Percentiles rank a stretch among this genome's conserved stretches.
Conservation (phyloP, 768 basidiomycete genomes). For the Megacollybia marginata region DNA sequence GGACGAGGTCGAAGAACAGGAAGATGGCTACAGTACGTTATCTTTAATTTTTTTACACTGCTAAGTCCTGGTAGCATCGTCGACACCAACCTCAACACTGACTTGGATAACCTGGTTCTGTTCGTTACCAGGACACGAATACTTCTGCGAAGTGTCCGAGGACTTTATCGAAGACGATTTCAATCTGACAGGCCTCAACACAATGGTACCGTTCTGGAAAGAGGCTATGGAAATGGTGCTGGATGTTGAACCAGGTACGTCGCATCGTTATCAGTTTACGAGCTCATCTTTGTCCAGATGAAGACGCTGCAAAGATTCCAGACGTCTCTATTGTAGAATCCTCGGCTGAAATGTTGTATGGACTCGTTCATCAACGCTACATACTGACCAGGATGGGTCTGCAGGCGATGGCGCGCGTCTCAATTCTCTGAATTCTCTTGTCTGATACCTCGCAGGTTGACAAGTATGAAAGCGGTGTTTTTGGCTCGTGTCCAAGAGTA, state of each 20-base stretch:
- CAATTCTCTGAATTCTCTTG: slow-evolving; percentile 6
- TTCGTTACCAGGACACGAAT: slow-evolving; percentile 91
- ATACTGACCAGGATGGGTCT: slow-evolving; percentile 92
- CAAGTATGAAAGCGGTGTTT: slow-evolving; percentile 88
- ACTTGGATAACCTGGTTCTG: slow-evolving; percentile 98
- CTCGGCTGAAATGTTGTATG: slow-evolving; percentile 95
- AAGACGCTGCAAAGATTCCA: slow-evolving; percentile 92
- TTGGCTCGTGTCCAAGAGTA: slow-evolving; percentile 93
- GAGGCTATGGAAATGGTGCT: slow-evolving; percentile 99
- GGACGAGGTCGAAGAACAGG: slow-evolving; percentile 74
- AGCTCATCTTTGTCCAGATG: slow-evolving; percentile 40
- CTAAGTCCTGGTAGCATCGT: slow-evolving; percentile 54
- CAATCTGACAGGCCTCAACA: slow-evolving; percentile 93
- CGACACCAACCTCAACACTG: slow-evolving; percentile 83
- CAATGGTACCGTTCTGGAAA: slow-evolving; percentile 98
- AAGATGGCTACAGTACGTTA: slow-evolving; percentile 74
- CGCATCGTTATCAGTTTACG: slow-evolving; percentile 13
- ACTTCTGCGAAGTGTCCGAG: slow-evolving; percentile 96
- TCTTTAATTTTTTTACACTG: slow-evolving; percentile 6
- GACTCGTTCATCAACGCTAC: slow-evolving; percentile 95
- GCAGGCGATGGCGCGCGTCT: slow-evolving; percentile 76
- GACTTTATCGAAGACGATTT: slow-evolving; percentile 99
- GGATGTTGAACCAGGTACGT: slow-evolving; percentile 95
- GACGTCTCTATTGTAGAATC: slow-evolving; percentile 98
- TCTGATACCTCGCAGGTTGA: slow-evolving; percentile 55